These are phyloP conservation scores for Capsicum chinense DNA, from an alignment of 257 asterid genomes.

Conservation along the genomic window DNA sequence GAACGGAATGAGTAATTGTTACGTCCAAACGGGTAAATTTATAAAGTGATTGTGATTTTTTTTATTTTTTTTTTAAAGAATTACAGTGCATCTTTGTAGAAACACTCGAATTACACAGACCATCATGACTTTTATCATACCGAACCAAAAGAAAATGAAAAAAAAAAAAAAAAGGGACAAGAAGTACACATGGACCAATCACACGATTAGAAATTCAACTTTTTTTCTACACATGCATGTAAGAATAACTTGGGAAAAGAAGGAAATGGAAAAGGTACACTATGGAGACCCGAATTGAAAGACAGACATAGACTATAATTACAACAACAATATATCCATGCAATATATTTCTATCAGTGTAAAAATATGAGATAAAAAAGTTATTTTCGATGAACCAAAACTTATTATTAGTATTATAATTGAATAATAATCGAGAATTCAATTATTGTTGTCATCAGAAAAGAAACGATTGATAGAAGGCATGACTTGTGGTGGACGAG, in stretches of 20 bases:
- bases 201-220: not conserved
- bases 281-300: not conserved
- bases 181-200: not conserved
- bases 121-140: not conserved
- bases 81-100: not conserved
- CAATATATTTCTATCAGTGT: no score
- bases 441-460: slow-evolving; percentile 38
- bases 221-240: not conserved
- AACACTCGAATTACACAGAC: not conserved
- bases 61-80: no score
- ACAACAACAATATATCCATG: no score
- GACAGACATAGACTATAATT: no score
- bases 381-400: no score
- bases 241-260: not conserved
- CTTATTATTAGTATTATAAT: no score
- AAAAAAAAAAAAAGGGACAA: not conserved
- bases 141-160: not conserved
- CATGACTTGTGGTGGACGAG: slow-evolving; percentile 86
- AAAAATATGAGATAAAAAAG: no score
- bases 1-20: no score
- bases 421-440: not conserved
- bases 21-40: no score
- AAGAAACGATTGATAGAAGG: slow-evolving; percentile 83
- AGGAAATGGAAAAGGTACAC: not conserved
- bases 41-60: no score